Evolutionary conservation across 2,329 filamentous ascomycete genomes (phyloP).

Genomic region (Taxawa tesnikishii): DNA sequence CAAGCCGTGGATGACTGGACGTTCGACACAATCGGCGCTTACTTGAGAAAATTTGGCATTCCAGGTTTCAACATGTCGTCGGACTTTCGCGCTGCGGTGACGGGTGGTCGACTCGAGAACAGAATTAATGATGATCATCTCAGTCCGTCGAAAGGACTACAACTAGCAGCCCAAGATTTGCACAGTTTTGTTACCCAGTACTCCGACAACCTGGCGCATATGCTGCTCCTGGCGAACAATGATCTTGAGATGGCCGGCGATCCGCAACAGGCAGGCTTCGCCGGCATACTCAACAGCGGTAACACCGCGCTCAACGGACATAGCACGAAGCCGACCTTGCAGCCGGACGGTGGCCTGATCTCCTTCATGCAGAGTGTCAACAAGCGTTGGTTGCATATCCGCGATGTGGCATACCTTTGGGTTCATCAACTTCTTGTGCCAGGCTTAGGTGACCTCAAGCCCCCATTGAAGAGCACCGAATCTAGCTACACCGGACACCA

Average conservation of each 20-base stretch:
- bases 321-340: constrained; percentile 8
- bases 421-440: constrained; percentile 38
- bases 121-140: neutral
- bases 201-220: constrained; percentile 15
- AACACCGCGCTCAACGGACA: constrained; percentile 8
- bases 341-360: constrained; percentile 19
- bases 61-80: constrained; percentile 19
- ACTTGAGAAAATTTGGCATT: constrained; percentile 40
- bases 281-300: constrained; percentile 1
- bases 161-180: constrained; percentile 1
- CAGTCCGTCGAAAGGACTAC: neutral
- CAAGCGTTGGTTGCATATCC: constrained; percentile 30
- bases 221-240: constrained; percentile 15
- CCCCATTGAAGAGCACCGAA: constrained; percentile 12
- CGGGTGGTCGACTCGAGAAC: too few relatives aligned
- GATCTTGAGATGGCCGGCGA: constrained; percentile 11
- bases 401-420: constrained; percentile 43
- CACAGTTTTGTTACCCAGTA: constrained; percentile 12
- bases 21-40: constrained; percentile 39
- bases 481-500: constrained; percentile 41
- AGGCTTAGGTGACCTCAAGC: constrained; percentile 12
- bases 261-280: neutral
- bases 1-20: constrained; percentile 45
- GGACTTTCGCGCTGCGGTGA: constrained; percentile 16
- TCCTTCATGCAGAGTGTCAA: constrained; percentile 35